Evolutionary conservation across 345 rosid genomes (phyloP), one percentile per base, ranked within the genome.

Genomic region (Ailanthus altissimus): DNA sequence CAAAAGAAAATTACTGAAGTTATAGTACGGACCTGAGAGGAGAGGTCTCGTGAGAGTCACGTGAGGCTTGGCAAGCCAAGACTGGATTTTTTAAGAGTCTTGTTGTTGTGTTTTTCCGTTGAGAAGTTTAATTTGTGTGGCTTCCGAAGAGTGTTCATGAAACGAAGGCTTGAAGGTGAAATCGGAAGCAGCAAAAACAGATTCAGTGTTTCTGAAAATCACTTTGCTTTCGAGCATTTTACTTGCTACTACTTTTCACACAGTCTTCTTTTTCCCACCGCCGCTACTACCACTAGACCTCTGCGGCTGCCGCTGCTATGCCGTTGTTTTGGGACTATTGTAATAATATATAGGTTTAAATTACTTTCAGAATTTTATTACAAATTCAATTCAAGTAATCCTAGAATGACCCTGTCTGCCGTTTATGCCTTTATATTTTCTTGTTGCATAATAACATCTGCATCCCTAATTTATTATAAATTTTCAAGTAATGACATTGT

Each of bases 51-150:
- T 51, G 78, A 61, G 84, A 73, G 62, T 78, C 81, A 1, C 14
- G 47, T 18, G 84, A 72, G 4, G 75, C 78, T 13, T 60, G 50
- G 46, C 81, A 83, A 51, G 79, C 79, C 73, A 86, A 69, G 10
- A 81, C 73, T 5, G 84, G 83, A 62, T 15, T 73, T n/a, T 25
- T 38, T 43, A 15, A 7, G 14, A 50, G 58, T 18, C 32, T 73
- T 61, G 12, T 0, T 26, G 36, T 36, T 75, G 11, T 42, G 70
- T 32, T 77, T 79, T 20, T 49, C 77, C 85, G 83, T 85, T 16
- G 57, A 38, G 50, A 81, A 76, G 58, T 47, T 47, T 1, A 58
- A 15, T 61, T 51, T 57, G 16, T 12, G 66, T 3, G 57, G 68
- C 20, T 26, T 60, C 11, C 46, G 58, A 49, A 25, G 43, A 11